A percentile compares a stretch with the other conserved stretches of the same genome.
Evolutionary conservation across 1,139 yeast genomes (phyloP).

Genomic region (Geotrichum aggregatum): DNA sequence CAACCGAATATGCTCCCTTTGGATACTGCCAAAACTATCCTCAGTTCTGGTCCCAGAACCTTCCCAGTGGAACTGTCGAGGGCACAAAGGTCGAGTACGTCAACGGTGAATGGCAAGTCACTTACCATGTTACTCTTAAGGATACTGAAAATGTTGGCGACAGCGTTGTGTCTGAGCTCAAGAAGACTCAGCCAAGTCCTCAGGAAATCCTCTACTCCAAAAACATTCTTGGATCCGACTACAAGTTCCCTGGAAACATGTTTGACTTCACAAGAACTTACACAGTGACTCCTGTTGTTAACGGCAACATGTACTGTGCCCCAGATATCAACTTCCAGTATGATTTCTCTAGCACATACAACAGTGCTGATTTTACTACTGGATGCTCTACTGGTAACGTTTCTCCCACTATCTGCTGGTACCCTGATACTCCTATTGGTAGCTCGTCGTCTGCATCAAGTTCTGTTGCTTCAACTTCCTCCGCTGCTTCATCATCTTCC

Average conservation of each 20-base stretch:
- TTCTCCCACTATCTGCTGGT: conserved; percentile 23
- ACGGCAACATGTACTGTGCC: conserved; percentile 19
- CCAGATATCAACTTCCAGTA: conserved; percentile 19
- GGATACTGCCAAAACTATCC: conserved; percentile 8
- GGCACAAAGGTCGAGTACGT: conserved; percentile 2
- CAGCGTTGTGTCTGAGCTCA: conserved; percentile 4
- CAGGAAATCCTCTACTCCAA: conserved; percentile 6
- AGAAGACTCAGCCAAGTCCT: conserved; percentile 9
- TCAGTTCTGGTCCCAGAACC: background rate
- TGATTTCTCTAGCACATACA: conserved; percentile 12
- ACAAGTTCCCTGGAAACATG: conserved; percentile 15
- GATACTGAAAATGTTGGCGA: background rate
- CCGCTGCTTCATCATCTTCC: conserved; percentile 12
- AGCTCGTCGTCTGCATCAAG: background rate
- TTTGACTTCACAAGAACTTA: conserved; percentile 19
- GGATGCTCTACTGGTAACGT: conserved; percentile 19
- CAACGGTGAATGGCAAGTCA: conserved; percentile 10
- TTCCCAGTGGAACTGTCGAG: conserved; percentile 8
- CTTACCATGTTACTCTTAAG: conserved; percentile 6
- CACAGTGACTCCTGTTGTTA: conserved; percentile 8
- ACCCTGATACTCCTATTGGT: conserved; percentile 3
- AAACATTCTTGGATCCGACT: conserved; percentile 1
- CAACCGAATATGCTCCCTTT: background rate
- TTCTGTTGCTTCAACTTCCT: background rate
- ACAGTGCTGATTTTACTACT: conserved; percentile 13